Evolutionary conservation across 768 basidiomycete genomes (phyloP).

Genomic region (Boletales sp.): DNA sequence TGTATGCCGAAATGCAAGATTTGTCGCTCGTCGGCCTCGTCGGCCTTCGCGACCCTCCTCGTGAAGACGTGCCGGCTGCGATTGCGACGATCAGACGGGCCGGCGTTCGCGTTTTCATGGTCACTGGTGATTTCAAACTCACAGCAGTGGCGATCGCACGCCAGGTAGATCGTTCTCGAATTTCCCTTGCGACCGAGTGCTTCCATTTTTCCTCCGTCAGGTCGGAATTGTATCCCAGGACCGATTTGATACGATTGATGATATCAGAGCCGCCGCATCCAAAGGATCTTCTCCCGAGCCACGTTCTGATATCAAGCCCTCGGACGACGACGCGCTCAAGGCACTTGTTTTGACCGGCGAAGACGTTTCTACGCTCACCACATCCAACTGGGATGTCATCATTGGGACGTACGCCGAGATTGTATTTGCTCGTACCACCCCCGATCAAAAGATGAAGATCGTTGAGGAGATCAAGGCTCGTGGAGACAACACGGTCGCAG

Average conservation of each 20-base stretch:
- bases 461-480: constrained; percentile 50
- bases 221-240: constrained; percentile 43
- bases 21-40: constrained; percentile 49
- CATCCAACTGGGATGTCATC: constrained; percentile 38
- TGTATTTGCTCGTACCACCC: constrained; percentile 56
- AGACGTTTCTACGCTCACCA: constrained; percentile 35
- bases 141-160: constrained; percentile 52
- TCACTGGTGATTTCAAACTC: constrained; percentile 54
- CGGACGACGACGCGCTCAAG: constrained; percentile 34
- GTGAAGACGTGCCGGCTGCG: constrained; percentile 45
- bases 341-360: constrained; percentile 45
- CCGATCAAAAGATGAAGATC: constrained; percentile 56
- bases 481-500: constrained; percentile 48
- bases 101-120: constrained; percentile 54
- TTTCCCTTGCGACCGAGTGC: background rate
- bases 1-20: constrained; percentile 33
- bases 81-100: constrained; percentile 46
- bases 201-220: constrained; percentile 14
- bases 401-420: constrained; percentile 37
- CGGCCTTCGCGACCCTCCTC: constrained; percentile 58
- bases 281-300: constrained; percentile 13
- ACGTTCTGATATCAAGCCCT: constrained; percentile 32
- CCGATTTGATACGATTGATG: constrained; percentile 32
- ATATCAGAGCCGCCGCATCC: constrained; percentile 18
- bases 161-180: constrained; percentile 31